Base-by-base conservation (phyloP, 306 rosid species). In the Castanospermum australe region DNA sequence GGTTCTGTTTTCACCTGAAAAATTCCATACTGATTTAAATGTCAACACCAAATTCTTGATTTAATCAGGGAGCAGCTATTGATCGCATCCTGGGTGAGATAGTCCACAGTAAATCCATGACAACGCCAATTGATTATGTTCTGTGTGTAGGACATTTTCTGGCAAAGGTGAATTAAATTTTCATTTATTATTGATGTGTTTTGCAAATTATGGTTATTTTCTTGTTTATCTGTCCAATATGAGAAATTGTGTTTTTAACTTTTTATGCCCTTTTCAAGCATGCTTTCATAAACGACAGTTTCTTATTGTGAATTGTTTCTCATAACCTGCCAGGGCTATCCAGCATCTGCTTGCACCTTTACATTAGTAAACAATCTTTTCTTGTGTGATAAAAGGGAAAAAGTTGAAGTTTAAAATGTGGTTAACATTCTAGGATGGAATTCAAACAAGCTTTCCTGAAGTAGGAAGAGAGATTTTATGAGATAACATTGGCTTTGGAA, bases 1-100 rank as follows among this genome's bases (percentile, higher is more conserved):
- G 10, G 22, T 60, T 63, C 38, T 24, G 22, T 69, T 73, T 48
- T 76, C 30, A 21, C 36, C 61, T 64, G 54, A 68, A 25, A 67
- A n/a, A 50, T 81, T 71, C 75, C 22, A 52, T 32, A 9, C 63
- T 18, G 79, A 9, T 57, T 28, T 81, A 32, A 75, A 72, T 51
- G 13, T 77, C 24, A 64, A 9, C 32, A 28, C 35, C 60, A 41
- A 56, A 64, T 4, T 18, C 36, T 79, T 57, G 33, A 28, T 69
- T 48, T 30, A 57, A 75, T 76, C 83, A 96, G 98, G 99, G 99
- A 80, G 97, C 99, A 55, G 99, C 98, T 45, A 91, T 95, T 62
- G 99, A 95, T 81, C 97, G 99, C 73, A 95, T 95, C 75, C 56
- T 95, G 67, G 98, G 98, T 77, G 99, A 95, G 91, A 93, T 95